Evolutionary conservation across 2,329 filamentous ascomycete species (phyloP).

Genomic region (Fonsecaea pugnacius): DNA sequence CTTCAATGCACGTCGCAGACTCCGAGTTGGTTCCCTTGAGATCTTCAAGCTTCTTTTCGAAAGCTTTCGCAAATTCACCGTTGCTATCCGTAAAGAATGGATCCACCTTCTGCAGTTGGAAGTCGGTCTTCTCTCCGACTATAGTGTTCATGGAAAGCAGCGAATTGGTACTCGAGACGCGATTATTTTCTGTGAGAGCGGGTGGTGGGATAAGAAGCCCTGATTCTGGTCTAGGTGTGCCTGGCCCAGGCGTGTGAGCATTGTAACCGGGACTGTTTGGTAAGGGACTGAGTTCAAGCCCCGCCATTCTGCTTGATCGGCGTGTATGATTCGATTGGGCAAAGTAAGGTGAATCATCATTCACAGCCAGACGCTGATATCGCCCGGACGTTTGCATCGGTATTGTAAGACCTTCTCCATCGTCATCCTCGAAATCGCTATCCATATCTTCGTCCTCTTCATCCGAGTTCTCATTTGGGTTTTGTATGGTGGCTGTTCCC

Average conservation of each 20-base stretch:
- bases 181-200: constrained; percentile 20
- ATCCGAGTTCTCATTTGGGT: constrained; percentile 42
- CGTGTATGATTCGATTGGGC: constrained; percentile 32
- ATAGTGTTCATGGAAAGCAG: constrained; percentile 61
- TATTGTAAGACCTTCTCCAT: constrained; percentile 30
- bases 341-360: constrained; percentile 30
- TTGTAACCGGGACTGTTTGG: constrained; percentile 1
- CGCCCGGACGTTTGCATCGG: constrained; percentile 20
- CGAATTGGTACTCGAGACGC: constrained; percentile 42
- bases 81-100: constrained; percentile 70
- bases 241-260: constrained; percentile 40
- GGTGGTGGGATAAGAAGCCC: constrained; percentile 37
- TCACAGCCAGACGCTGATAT: constrained; percentile 22
- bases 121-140: constrained; percentile 65
- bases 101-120: constrained; percentile 67
- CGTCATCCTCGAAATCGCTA: constrained; percentile 20
- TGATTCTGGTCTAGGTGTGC: constrained; percentile 42
- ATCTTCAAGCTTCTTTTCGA: constrained; percentile 61
- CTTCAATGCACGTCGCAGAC: constrained; percentile 65
- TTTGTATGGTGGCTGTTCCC: constrained; percentile 40
- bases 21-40: constrained; percentile 63
- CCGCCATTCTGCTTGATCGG: constrained; percentile 32
- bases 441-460: constrained; percentile 24
- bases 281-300: constrained; percentile 19
- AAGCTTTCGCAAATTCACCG: constrained; percentile 64